These are phyloP conservation scores for Phytopythium litorale DNA, from an alignment of 352 stramenopile genomes.

Conservation along the genomic window DNA sequence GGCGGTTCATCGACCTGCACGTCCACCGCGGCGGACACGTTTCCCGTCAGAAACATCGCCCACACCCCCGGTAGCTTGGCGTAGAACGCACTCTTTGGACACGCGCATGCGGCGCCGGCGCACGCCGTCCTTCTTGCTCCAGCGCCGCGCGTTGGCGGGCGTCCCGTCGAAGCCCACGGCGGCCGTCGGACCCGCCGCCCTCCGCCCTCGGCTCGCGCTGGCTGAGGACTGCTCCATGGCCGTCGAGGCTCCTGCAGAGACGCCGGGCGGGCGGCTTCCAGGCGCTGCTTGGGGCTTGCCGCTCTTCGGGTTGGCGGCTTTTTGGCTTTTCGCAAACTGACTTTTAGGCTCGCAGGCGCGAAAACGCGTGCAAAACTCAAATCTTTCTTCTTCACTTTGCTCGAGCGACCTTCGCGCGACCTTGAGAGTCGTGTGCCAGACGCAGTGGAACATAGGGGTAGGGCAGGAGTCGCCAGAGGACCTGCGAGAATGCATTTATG, in stretches of 20 bases:
- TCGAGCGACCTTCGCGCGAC: conserved; percentile 13
- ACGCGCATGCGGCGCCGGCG: conserved; percentile 48
- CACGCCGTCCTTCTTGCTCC: conserved; percentile 23
- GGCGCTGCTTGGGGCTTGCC: neutral
- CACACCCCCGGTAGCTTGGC: neutral
- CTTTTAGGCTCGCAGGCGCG: neutral
- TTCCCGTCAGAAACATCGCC: neutral
- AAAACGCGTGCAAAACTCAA: conserved; percentile 4
- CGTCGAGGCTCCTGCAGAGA: too few species aligned
- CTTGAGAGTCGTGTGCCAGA: neutral
- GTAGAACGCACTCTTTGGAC: conserved; percentile 55
- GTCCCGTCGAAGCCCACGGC: neutral
- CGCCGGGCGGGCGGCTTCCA: too few species aligned
- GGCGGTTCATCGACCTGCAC: conserved; percentile 62
- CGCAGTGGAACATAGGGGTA: neutral
- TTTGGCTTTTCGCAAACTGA: neutral
- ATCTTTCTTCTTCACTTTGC: conserved; percentile 10
- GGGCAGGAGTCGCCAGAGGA: too few species aligned
- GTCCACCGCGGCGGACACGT: neutral
- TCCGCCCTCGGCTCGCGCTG: neutral
- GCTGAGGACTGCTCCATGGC: neutral
- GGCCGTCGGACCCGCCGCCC: neutral
- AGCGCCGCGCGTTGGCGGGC: conserved; percentile 14
- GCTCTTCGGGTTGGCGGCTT: neutral
- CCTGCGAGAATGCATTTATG: too few species aligned